Percentiles rank a stretch among this genome's conserved stretches.
Evolutionary conservation across 2,329 filamentous ascomycete species (phyloP).

Genomic region (Microascus cirrosus): DNA sequence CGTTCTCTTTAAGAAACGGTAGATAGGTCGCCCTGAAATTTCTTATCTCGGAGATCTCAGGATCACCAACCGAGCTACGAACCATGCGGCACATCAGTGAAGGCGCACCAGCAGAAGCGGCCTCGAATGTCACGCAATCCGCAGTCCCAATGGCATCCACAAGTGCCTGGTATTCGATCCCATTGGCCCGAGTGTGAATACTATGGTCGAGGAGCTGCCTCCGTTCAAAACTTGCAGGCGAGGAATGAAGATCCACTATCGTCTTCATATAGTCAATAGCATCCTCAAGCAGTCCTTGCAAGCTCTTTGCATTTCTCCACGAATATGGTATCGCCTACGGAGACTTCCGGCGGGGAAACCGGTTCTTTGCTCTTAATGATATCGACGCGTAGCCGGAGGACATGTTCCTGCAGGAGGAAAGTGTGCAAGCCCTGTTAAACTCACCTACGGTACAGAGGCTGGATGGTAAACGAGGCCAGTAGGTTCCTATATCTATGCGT

Average conservation of each 20-base stretch:
- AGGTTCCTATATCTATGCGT: constrained; percentile 18
- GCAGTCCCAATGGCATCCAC: constrained; percentile 19
- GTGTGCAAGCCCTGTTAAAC: constrained; percentile 10
- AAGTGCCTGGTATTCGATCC: constrained; percentile 18
- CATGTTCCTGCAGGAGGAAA: constrained; percentile 13
- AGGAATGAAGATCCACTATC: constrained; percentile 20
- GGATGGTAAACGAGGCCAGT: constrained; percentile 17
- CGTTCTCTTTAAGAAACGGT: constrained; percentile 8
- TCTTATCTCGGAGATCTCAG: constrained; percentile 9
- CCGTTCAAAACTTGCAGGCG: constrained; percentile 15
- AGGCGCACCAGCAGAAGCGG: constrained; percentile 10
- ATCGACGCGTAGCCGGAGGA: constrained; percentile 14
- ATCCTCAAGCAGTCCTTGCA: constrained; percentile 26
- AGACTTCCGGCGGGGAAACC: constrained; percentile 24
- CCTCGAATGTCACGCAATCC: constrained; percentile 16
- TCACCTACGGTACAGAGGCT: constrained; percentile 16
- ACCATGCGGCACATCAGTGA: constrained; percentile 11
- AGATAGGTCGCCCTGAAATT: constrained; percentile 17
- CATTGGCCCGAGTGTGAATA: constrained; percentile 23
- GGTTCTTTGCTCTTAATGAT: constrained; percentile 20
- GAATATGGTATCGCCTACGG: constrained; percentile 25
- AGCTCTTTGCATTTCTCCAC: constrained; percentile 25
- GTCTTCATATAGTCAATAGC: constrained; percentile 24
- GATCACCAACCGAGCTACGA: constrained; percentile 8
- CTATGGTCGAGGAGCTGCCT: constrained; percentile 21